A percentile compares a stretch with the other conserved stretches of the same genome.
These are phyloP conservation scores for Cladophialophora chaetospira DNA, from an alignment of 2,329 filamentous ascomycete species.

Conservation along the genomic window DNA sequence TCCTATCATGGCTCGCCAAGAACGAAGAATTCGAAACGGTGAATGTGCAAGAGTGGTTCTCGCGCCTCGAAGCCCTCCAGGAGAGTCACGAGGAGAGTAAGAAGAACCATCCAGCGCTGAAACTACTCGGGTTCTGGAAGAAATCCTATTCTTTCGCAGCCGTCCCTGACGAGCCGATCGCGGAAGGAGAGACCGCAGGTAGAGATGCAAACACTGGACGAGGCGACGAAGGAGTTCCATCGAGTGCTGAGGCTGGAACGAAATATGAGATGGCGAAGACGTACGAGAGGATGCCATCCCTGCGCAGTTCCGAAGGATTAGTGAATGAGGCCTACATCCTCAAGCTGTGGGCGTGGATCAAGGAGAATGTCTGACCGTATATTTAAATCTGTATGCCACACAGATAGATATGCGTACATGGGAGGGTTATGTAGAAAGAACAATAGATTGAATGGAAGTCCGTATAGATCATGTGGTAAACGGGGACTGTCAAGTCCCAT, in stretches of 20 bases:
- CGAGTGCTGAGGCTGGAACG: neutral
- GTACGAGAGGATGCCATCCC: conserved; percentile 10
- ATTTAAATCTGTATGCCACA: neutral
- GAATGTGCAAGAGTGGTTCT: conserved; percentile 45
- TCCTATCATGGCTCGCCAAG: conserved; percentile 9
- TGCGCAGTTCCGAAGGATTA: neutral
- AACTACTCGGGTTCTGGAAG: conserved; percentile 55
- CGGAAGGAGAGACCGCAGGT: neutral
- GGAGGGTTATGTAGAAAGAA: too few species aligned
- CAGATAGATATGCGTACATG: neutral
- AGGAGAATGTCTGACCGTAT: conserved; percentile 11
- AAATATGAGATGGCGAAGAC: conserved; percentile 17
- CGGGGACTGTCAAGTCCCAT: too few species aligned
- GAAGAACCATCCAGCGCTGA: conserved; percentile 52
- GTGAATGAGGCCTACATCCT: conserved; percentile 22
- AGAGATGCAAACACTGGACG: neutral
- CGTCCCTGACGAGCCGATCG: neutral
- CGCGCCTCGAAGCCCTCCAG: conserved; percentile 41
- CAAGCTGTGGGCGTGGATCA: conserved; percentile 30
- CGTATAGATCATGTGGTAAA: too few species aligned
- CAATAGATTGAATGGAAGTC: too few species aligned
- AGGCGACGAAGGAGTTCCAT: neutral
- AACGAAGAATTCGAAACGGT: conserved; percentile 42
- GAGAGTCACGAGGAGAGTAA: conserved; percentile 31
- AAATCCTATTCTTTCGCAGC: conserved; percentile 39